A percentile compares a stretch with the other conserved stretches of the same genome.
These are phyloP conservation scores for Trifolium dubium DNA, from an alignment of 306 rosid genomes.

Conservation along the genomic window DNA sequence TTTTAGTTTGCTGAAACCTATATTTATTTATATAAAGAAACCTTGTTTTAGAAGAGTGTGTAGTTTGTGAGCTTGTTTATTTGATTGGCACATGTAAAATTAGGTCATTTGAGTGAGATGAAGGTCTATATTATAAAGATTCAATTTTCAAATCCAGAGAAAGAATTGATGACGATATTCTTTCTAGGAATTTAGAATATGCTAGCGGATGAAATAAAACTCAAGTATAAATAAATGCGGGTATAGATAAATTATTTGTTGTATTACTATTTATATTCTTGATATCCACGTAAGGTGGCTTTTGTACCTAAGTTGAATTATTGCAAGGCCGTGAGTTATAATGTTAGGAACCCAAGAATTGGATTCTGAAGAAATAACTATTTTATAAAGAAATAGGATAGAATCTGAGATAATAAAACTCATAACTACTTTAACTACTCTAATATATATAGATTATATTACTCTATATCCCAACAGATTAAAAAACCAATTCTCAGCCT, in stretches of 20 bases:
- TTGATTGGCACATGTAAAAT: too few species aligned
- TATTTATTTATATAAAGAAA: too few species aligned
- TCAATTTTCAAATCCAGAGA: conserved; percentile 28
- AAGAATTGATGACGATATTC: background rate
- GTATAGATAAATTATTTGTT: background rate
- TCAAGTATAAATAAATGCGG: background rate
- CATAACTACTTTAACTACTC: too few species aligned
- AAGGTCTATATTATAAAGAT: background rate
- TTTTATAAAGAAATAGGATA: too few species aligned
- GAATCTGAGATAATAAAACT: too few species aligned
- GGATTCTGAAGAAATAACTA: too few species aligned
- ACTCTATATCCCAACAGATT: background rate
- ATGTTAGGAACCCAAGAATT: too few species aligned
- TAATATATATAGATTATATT: too few species aligned
- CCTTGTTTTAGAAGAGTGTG: too few species aligned
- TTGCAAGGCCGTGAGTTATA: background rate
- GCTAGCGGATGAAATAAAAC: conserved; percentile 17
- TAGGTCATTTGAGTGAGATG: too few species aligned
- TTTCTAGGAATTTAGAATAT: conserved; percentile 28
- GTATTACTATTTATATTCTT: conserved; percentile 12
- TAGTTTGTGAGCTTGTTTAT: too few species aligned
- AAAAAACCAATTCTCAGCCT: background rate
- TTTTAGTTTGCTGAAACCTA: too few species aligned
- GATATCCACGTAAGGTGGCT: background rate
- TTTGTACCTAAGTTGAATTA: conserved; percentile 5